Base-by-base conservation (phyloP, 352 stramenopile genomes). In the Nannochloropsis limnetica region DNA sequence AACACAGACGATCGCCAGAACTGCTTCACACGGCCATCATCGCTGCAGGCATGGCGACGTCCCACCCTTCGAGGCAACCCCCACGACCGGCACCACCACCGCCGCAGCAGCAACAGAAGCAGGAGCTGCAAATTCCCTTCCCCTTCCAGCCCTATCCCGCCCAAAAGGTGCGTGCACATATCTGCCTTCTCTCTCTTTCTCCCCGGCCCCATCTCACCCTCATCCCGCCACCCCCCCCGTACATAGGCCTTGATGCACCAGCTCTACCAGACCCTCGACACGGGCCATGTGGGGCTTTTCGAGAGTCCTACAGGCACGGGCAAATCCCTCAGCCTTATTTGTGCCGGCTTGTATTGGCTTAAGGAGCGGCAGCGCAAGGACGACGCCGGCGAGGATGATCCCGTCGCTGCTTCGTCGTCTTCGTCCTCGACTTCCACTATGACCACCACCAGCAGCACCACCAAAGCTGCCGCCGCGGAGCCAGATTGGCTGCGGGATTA, bases 241-340 rank as follows among this genome's bases (percentile, higher is more conserved):
- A 74, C 20, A 74, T 29, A 74, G 61, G 61, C 61, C n/a, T 74
- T 96, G 23, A 96, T 96, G 93, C 87, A 87, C 22, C 90, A 95
- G 86, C 88, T 96, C 8, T 95, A 91, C 81, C 81, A 86, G 0
- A 95, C 93, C n/a, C 89, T 96, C 14, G 91, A 95, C 32, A 83
- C 83, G 3, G 84, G 91, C 5, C 91, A 93, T 31, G 88, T 95
- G 32, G 93, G 93, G 82, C 96, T 96, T 85, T 96, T 95, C 68
- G 93, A 96, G 86, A 96, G 92, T 81, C 93, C 93, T 28, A 96
- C 93, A 1, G 92, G 92, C 43, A 96, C 92, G 90, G 93, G 93
- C 80, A 96, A 96, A 81, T 95, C 92, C 20, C 93, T 96, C 80
- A 96, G 92, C 82, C 87, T 96, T 14, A 96, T 96, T 79, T 96